Percentiles rank a stretch among this genome's conserved stretches.
phyloP scores from a whole-genome alignment of 345 rosid species.

The Reutealis trisperma region DNA sequence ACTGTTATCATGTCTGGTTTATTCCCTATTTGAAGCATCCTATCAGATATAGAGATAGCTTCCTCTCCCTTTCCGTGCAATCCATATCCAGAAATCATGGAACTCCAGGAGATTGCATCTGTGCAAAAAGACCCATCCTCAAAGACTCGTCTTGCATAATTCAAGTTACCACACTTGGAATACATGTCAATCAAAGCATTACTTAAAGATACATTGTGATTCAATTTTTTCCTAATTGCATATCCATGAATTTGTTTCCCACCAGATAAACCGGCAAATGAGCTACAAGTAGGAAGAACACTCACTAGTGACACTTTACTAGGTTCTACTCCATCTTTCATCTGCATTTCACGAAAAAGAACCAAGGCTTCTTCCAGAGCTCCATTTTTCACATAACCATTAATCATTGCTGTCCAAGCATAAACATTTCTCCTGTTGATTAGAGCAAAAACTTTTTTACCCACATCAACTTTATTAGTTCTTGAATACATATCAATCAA shows the following conservation, averaged over 20 bases:
- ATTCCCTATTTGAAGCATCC: slow-evolving; percentile 50
- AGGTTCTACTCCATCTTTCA: slow-evolving; percentile 44
- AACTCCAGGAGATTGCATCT: slow-evolving; percentile 72
- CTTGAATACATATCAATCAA: slow-evolving; percentile 66
- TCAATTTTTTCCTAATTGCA: slow-evolving; percentile 45
- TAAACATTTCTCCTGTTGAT: slow-evolving; percentile 48
- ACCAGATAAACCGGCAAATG: slow-evolving; percentile 41
- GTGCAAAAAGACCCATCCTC: slow-evolving; percentile 33
- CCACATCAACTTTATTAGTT: slow-evolving; percentile 27
- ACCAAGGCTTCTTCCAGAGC: slow-evolving; percentile 45
- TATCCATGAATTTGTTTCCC: slow-evolving; percentile 69
- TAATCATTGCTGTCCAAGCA: slow-evolving; percentile 72
- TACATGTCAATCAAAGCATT: slow-evolving; percentile 72
- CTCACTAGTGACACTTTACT: slow-evolving; percentile 59
- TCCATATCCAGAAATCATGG: slow-evolving; percentile 69
- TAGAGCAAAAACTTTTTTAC: slow-evolving; percentile 46
- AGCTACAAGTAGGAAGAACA: slow-evolving; percentile 58
- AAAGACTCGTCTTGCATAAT: slow-evolving; percentile 53
- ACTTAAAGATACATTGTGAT: slow-evolving; percentile 38
- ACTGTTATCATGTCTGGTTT: slow-evolving; percentile 56
- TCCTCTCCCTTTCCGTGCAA: slow-evolving; percentile 68
- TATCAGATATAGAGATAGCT: slow-evolving; percentile 47
- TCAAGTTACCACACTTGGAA: slow-evolving; percentile 60
- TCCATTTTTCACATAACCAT: slow-evolving; percentile 51
- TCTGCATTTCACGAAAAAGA: slow-evolving; percentile 60